Evolutionary conservation across 2,329 filamentous ascomycete genomes (phyloP).

Genomic region (Nemania bipapillata): DNA sequence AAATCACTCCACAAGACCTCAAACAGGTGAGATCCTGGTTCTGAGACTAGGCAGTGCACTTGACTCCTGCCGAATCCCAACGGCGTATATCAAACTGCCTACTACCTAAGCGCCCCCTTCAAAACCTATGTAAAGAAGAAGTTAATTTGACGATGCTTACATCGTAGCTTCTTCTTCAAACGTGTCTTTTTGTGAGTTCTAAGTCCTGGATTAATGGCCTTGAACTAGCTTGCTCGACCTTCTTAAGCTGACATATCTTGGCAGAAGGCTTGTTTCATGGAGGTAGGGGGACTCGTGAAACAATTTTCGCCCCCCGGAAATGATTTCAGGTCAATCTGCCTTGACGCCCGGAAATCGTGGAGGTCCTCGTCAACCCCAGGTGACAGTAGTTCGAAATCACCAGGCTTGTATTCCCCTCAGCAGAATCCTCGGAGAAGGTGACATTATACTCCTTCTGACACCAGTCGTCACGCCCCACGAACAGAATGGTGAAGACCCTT

Average conservation of each 20-base stretch:
- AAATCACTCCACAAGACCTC: conserved; percentile 24
- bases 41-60: conserved; percentile 26
- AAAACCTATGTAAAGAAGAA: conserved; percentile 19
- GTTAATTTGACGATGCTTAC: conserved; percentile 36
- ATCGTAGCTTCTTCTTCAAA: conserved; percentile 34
- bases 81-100: conserved; percentile 25
- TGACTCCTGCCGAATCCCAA: conserved; percentile 7
- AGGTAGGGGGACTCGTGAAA: conserved; percentile 43
- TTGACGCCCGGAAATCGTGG: conserved; percentile 47
- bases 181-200: conserved; percentile 32
- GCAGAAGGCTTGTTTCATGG: conserved; percentile 40
- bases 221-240: neutral
- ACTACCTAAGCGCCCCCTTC: conserved; percentile 7
- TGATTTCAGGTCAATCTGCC: conserved; percentile 49
- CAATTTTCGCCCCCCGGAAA: conserved; percentile 46
- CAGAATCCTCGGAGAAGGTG: conserved; percentile 59
- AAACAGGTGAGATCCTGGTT: conserved; percentile 27
- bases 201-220: neutral
- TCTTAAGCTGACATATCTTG: conserved; percentile 20
- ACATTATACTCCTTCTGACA: conserved; percentile 70
- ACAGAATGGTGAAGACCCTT: conserved; percentile 69
- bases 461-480: conserved; percentile 62
- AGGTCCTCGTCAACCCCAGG: conserved; percentile 47
- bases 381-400: conserved; percentile 47
- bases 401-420: conserved; percentile 60